Evolutionary conservation across 208 protist species (phyloP).

Genomic region (Acanthamoeba sp.): DNA sequence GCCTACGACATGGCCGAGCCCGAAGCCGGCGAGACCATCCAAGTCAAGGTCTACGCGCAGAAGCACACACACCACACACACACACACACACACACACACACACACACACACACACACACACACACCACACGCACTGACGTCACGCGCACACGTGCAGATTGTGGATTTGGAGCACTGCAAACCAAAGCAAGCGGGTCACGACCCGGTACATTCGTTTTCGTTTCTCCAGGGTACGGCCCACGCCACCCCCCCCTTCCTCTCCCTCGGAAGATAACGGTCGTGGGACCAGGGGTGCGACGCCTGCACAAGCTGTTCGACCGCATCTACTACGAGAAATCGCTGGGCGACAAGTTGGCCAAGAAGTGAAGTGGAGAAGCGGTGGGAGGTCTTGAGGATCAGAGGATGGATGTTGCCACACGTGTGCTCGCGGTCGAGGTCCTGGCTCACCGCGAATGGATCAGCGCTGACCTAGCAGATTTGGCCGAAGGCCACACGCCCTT

Average conservation of each 20-base stretch:
- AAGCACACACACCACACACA: neutral
- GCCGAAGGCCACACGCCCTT: no score
- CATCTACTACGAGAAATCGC: conserved; percentile 50
- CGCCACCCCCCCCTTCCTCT: no score
- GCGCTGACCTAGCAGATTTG: no score
- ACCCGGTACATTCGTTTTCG: neutral
- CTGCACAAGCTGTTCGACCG: neutral
- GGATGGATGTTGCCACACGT: no score
- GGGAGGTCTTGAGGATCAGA: no score
- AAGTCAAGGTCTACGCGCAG: neutral
- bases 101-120: neutral
- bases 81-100: neutral
- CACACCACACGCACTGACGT: neutral
- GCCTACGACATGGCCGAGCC: conserved; percentile 42
- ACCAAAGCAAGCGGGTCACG: neutral
- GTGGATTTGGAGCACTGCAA: conserved; percentile 21
- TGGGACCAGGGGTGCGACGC: neutral
- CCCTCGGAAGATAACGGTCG: no score
- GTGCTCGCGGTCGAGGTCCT: no score
- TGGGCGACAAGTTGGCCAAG: neutral
- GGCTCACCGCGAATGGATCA: no score
- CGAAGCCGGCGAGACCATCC: neutral
- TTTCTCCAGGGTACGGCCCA: neutral
- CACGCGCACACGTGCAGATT: no score
- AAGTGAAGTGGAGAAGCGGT: conserved; percentile 13